Evolutionary conservation across 2,329 filamentous ascomycete genomes (phyloP), one percentile per base, ranked within the genome.

Genomic region (Thielaviopsis ethacetica): DNA sequence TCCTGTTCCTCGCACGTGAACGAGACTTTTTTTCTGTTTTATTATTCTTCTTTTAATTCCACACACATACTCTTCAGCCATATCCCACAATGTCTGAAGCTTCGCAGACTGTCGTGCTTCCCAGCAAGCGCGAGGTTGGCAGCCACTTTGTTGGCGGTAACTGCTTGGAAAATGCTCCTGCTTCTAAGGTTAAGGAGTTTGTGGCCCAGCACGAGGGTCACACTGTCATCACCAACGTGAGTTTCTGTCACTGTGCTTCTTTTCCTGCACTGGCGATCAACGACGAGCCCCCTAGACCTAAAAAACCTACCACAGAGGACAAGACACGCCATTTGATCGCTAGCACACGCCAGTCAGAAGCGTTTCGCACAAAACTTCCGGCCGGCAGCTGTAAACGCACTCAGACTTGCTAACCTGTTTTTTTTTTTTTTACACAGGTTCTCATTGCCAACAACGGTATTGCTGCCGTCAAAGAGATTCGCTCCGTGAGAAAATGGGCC

Each of bases 401-500:
- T 3, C 4, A 24, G 17, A 24, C 5, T 17, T 9, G 10, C 50
- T 59, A 53, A 30, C 19, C 3, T 19, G 27, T 13, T 50, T 30
- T 26, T 22, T 10, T 30, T 50, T 30, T 26, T 22, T 10, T 30
- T 57, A 34, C 50, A 27, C 68, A 97, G 91, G 90, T 97, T 58
- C 81, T 98, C 64, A 98, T 98, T 73, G 93, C 93, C 71, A 98
- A 98, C 79, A 98, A 98, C 77, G 93, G 93, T 80, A 98, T 98
- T 73, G 93, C 93, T 56, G 93, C 93, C 70, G 93, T 98, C 73
- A 98, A 98, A 76, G 93, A 98, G 75, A 98, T 98, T 71, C 85
- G 93, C 72, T 97, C 91, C 62, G 91, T 98, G 69, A 87, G 93
- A 73, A 98, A 97, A 91, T 98, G 93, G 93, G 93, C 93, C 62